Conservation (phyloP, 208 protist species). For the Crithidia expoeki region DNA sequence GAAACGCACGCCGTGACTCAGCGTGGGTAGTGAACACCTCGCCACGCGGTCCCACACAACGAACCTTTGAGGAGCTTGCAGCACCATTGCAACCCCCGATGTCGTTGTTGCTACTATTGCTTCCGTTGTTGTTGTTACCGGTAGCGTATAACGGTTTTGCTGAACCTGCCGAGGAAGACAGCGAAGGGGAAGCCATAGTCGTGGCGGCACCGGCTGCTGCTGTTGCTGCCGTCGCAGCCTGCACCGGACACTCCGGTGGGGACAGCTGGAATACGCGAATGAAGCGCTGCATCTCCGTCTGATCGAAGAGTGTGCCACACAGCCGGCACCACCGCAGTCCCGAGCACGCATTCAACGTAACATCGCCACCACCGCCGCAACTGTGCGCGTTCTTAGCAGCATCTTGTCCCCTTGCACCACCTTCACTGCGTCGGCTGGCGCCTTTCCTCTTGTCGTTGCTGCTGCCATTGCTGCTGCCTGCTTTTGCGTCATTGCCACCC, state of each 20-base stretch:
- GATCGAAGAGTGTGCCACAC: slow-evolving; percentile 62
- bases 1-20: slow-evolving; percentile 30
- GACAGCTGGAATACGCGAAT: slow-evolving; percentile 30
- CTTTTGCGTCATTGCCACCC: background rate
- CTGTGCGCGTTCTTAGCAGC: background rate
- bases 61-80: background rate
- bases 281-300: slow-evolving; percentile 43
- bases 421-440: background rate
- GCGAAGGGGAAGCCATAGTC: background rate
- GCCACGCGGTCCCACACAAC: slow-evolving; percentile 57
- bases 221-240: background rate
- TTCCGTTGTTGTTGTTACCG: background rate
- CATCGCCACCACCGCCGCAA: background rate
- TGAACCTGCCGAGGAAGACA: background rate
- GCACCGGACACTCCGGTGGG: slow-evolving; percentile 21
- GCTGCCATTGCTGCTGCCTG: background rate
- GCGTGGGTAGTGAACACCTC: slow-evolving; percentile 66
- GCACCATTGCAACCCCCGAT: background rate
- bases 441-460: background rate
- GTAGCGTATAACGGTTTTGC: background rate
- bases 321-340: slow-evolving; percentile 71
- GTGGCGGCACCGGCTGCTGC: background rate
- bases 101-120: background rate
- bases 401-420: background rate
- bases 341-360: slow-evolving; percentile 7